Evolutionary conservation across 495 filamentous ascomycete species (phyloP).

Genomic region (Aspergillus nanangensis): DNA sequence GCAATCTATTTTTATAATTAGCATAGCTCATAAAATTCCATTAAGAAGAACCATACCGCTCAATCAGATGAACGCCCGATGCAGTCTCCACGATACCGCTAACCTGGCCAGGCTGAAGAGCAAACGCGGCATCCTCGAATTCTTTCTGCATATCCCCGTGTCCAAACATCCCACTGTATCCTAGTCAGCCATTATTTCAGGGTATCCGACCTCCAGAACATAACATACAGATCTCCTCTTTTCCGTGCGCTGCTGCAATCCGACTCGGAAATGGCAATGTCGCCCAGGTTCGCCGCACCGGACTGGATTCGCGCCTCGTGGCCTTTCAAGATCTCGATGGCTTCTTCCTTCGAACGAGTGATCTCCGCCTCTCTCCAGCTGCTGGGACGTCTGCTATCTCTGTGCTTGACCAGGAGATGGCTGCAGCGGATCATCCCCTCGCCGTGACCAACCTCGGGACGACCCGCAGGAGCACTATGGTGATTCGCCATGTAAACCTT

Average conservation of each 20-base stretch:
- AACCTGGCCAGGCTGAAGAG: slow-evolving; percentile 76
- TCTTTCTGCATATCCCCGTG: slow-evolving; percentile 97
- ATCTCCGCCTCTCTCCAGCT: slow-evolving; percentile 91
- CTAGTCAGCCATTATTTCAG: slow-evolving; percentile 17
- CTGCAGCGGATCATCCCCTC: slow-evolving; percentile 88
- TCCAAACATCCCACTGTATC: slow-evolving; percentile 77
- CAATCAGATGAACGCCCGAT: slow-evolving; percentile 93
- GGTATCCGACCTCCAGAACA: not conserved
- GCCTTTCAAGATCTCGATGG: slow-evolving; percentile 65
- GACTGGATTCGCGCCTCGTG: slow-evolving; percentile 70
- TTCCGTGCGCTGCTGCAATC: slow-evolving; percentile 95
- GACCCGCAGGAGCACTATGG: slow-evolving; percentile 56
- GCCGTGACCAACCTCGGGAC: slow-evolving; percentile 42
- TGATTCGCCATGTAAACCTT: slow-evolving; percentile 88
- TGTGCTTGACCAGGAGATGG: slow-evolving; percentile 91
- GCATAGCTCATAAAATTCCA: slow-evolving; percentile 11
- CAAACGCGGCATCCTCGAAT: slow-evolving; percentile 93
- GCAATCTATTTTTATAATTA: slow-evolving; percentile 20
- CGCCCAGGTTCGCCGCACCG: slow-evolving; percentile 63
- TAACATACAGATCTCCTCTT: slow-evolving; percentile 76
- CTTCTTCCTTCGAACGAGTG: slow-evolving; percentile 82
- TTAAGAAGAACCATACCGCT: slow-evolving; percentile 60
- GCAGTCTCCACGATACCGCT: slow-evolving; percentile 84
- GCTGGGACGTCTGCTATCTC: slow-evolving; percentile 75
- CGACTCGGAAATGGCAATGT: slow-evolving; percentile 81